These are phyloP conservation scores for Talaromyces sp. DNA, from an alignment of 2,329 filamentous ascomycete genomes.

Conservation along the genomic window DNA sequence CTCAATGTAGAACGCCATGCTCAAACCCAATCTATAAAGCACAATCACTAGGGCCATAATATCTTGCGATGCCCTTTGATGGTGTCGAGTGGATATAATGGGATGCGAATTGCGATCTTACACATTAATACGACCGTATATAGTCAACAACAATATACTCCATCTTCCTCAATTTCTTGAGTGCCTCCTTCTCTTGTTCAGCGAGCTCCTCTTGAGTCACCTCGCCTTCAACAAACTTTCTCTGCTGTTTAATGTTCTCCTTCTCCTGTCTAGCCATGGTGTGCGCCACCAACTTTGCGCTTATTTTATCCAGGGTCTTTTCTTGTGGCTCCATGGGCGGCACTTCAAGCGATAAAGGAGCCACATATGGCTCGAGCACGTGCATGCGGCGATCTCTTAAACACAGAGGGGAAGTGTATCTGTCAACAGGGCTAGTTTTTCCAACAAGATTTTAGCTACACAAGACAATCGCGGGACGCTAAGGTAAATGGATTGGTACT, in stretches of 20 bases:
- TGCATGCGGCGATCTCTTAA: constrained; percentile 4
- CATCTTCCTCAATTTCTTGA: constrained; percentile 3
- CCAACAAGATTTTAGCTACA: background rate
- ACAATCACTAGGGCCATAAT: too few relatives aligned
- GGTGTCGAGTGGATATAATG: too few relatives aligned
- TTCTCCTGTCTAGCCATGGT: background rate
- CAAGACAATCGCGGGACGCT: too few relatives aligned
- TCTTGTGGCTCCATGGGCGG: background rate
- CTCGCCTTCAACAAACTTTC: background rate
- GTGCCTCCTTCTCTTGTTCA: background rate
- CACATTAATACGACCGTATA: background rate
- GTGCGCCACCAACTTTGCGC: background rate
- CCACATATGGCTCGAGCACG: background rate
- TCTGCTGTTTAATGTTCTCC: background rate
- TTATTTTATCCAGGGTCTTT: constrained; percentile 4
- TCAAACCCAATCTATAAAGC: too few relatives aligned
- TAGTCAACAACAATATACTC: constrained; percentile 3
- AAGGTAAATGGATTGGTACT: background rate
- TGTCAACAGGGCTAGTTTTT: background rate
- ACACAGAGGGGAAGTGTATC: background rate
- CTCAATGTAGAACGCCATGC: too few relatives aligned
- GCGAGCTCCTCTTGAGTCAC: background rate
- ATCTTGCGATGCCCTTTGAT: too few relatives aligned
- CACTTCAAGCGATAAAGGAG: background rate
- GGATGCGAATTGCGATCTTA: background rate